These are phyloP conservation scores for Triticum timopheevii DNA, from an alignment of 176 grass and related monocot species.

Conservation along the genomic window DNA sequence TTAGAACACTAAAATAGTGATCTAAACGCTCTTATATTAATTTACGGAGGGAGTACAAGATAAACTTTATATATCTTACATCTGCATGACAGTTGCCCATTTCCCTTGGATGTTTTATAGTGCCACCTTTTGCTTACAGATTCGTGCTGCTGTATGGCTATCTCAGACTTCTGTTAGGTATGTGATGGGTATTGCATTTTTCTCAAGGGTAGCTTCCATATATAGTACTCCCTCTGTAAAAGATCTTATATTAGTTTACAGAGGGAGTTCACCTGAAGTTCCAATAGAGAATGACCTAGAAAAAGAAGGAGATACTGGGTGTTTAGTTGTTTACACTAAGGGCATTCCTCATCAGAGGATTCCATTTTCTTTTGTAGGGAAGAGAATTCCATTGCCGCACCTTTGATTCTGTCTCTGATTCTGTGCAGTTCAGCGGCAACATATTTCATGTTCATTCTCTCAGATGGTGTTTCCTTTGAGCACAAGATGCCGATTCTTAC, in stretches of 20 bases:
- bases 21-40: too few species aligned
- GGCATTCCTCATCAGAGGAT: neutral
- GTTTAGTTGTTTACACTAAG: neutral
- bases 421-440: constrained; percentile 18
- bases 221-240: neutral
- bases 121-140: constrained; percentile 22
- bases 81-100: neutral
- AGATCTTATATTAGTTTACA: too few species aligned
- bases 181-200: neutral
- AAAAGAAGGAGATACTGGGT: neutral
- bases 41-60: too few species aligned
- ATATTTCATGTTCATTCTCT: constrained; percentile 21
- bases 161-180: neutral
- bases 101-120: neutral
- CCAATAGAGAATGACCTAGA: neutral
- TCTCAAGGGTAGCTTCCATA: neutral
- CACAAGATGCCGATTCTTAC: constrained; percentile 18
- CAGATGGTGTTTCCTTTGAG: constrained; percentile 11
- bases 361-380: neutral
- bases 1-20: too few species aligned
- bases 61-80: neutral
- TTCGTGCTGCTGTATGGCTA: neutral
- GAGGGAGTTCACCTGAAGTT: neutral
- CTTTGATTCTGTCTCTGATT: constrained; percentile 31
- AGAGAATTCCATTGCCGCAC: neutral